Evolutionary conservation across 148 eudicot species (phyloP), one percentile per base, ranked within the genome.

Genomic region (Dysphania ambrosioides): DNA sequence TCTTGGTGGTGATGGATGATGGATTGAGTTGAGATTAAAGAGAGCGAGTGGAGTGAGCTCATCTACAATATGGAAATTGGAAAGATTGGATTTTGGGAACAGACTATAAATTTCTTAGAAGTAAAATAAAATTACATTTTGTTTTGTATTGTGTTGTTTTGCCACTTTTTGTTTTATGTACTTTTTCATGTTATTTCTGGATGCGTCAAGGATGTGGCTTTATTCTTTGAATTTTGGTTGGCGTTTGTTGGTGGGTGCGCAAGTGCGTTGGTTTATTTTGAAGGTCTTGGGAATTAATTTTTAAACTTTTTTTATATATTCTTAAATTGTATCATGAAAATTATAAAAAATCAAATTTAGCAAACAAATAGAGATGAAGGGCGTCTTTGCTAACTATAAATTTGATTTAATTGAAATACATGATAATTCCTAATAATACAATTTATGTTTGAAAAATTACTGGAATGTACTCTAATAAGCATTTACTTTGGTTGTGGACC

Each of bases 31-130:
- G 26, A 4, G 56, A 58, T 32, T 30, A 53, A 15, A 64, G 64
- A 65, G 53, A 65, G 29, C 16, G 81, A 31, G 36, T 75, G 71
- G 41, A 38, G 71, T 32, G 38, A 30, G 78, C 62, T 44, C 68
- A 62, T 73, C 56, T 6, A 38, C n/a, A n/a, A n/a, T n/a, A n/a
- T n/a, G n/a, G n/a, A 35, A 58, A 6, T 47, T 26, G n/a, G 49
- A 15, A 32, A 23, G 26, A 27, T 55, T 53, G 26, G 55, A 42
- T 42, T 49, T 74, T 36, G 42, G 12, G 34, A 40, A n/a, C 40
- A 40, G 64, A 51, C 7, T 4, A 8, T 4, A 36, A 47, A 16
- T 2, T 47, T 61, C 24, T 5, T 18, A 44, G 67, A 36, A 36
- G 40, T 18, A 47, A 21, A 44, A 41, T 29, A 36, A 73, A n/a